Evolutionary conservation across 2,329 filamentous ascomycete species (phyloP).

Genomic region (Sordariomycetes sp.): DNA sequence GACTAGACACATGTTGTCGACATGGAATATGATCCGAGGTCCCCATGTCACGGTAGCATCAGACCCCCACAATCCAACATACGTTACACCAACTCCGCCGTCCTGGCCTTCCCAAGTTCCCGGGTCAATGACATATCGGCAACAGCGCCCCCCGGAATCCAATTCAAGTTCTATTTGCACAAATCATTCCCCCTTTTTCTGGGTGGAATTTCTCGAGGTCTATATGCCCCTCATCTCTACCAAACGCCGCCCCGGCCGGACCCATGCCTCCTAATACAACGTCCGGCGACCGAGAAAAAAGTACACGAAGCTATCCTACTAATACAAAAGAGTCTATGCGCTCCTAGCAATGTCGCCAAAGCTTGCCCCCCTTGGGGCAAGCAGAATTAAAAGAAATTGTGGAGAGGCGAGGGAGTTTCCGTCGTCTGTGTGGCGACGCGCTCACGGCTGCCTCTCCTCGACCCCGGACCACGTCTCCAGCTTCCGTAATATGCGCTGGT

Average conservation of each 20-base stretch:
- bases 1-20: no score
- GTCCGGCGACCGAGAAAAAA: neutral
- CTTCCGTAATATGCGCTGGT: slow-evolving; percentile 73
- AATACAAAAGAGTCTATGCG: slow-evolving; percentile 3
- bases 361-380: neutral
- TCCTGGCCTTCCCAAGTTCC: neutral
- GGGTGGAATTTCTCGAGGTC: neutral
- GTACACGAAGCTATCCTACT: neutral
- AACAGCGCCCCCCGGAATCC: neutral
- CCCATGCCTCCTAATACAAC: neutral
- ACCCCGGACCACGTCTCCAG: slow-evolving; percentile 41
- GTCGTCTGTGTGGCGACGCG: neutral
- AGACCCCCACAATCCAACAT: neutral
- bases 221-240: slow-evolving; percentile 1
- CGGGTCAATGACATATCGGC: neutral
- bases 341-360: slow-evolving; percentile 3
- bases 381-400: neutral
- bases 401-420: slow-evolving; percentile 4
- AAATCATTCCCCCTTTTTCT: slow-evolving; percentile 2
- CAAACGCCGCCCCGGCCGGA: slow-evolving; percentile 1
- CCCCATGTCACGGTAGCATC: neutral
- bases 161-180: slow-evolving; percentile 8
- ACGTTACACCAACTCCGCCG: neutral
- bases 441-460: slow-evolving; percentile 13
- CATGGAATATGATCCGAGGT: slow-evolving; percentile 1